These are phyloP conservation scores for Metschnikowia rubicola DNA, from an alignment of 805 yeast species.

Conservation along the genomic window DNA sequence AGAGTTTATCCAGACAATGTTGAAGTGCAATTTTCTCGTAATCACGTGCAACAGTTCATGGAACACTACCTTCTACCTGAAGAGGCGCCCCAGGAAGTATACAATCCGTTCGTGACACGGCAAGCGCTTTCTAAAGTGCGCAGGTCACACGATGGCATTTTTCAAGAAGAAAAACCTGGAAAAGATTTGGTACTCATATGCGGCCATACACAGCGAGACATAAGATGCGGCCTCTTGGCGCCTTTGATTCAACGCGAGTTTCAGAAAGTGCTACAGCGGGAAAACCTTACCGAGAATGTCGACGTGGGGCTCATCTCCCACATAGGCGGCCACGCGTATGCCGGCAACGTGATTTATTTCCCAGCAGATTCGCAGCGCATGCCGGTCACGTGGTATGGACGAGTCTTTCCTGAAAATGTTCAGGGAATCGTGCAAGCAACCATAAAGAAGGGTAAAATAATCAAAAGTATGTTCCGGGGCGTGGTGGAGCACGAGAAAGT, in stretches of 20 bases:
- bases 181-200: constrained; percentile 51
- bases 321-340: constrained; percentile 83
- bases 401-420: constrained; percentile 63
- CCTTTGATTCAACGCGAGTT: constrained; percentile 56
- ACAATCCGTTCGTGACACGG: constrained; percentile 24
- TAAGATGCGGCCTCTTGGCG: constrained; percentile 65
- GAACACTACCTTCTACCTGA: constrained; percentile 39
- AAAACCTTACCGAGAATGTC: constrained; percentile 25
- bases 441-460: constrained; percentile 44
- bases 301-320: constrained; percentile 64
- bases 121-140: background rate
- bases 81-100: constrained; percentile 17
- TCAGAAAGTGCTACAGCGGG: constrained; percentile 32
- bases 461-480: constrained; percentile 59
- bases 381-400: constrained; percentile 64
- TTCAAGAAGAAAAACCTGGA: constrained; percentile 4
- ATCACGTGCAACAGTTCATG: constrained; percentile 36
- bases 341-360: constrained; percentile 72
- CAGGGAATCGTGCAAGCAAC: constrained; percentile 62
- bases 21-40: constrained; percentile 33
- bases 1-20: constrained; percentile 55
- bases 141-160: constrained; percentile 1
- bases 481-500: background rate
- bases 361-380: constrained; percentile 35
- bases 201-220: constrained; percentile 63